Conservation (phyloP, 495 filamentous ascomycete species). For the Penicillium longicatenatum region DNA sequence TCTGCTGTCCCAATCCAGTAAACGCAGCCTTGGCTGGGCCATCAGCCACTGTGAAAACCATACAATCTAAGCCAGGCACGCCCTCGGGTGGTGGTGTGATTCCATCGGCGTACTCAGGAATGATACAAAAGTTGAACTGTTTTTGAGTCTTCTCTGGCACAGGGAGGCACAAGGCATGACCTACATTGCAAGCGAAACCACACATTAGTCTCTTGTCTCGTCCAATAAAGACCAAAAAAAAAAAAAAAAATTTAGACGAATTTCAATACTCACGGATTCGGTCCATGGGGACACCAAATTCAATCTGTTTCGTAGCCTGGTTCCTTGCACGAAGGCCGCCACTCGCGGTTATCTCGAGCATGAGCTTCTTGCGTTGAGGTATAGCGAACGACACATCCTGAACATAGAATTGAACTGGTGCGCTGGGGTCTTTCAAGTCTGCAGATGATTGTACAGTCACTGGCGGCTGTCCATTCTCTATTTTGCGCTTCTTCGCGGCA, state of each 20-base stretch:
- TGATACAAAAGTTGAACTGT: slow-evolving; percentile 86
- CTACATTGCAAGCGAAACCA: slow-evolving; percentile 40
- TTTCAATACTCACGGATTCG: slow-evolving; percentile 65
- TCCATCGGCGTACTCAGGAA: slow-evolving; percentile 64
- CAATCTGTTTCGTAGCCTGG: slow-evolving; percentile 62
- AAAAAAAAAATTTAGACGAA: neutral
- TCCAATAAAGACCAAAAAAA: neutral
- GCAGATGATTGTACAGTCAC: slow-evolving; percentile 42
- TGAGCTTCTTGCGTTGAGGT: slow-evolving; percentile 93
- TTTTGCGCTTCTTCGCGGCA: slow-evolving; percentile 57
- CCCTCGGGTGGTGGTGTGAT: slow-evolving; percentile 47
- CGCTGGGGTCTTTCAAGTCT: slow-evolving; percentile 43
- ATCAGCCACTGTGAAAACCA: slow-evolving; percentile 82
- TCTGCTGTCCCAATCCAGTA: slow-evolving; percentile 38
- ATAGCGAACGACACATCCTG: slow-evolving; percentile 73
- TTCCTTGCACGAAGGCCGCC: slow-evolving; percentile 66
- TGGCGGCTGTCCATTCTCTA: slow-evolving; percentile 48
- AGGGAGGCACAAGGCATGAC: slow-evolving; percentile 77
- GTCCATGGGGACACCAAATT: slow-evolving; percentile 68
- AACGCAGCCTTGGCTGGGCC: slow-evolving; percentile 64
- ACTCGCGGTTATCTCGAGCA: slow-evolving; percentile 65
- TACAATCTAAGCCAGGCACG: slow-evolving; percentile 57
- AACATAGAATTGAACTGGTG: slow-evolving; percentile 52
- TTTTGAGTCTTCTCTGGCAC: slow-evolving; percentile 88
- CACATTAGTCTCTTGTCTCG: neutral